Evolutionary conservation across 140 eudicot species (phyloP).

Genomic region (Erigeron philadelphicus): DNA sequence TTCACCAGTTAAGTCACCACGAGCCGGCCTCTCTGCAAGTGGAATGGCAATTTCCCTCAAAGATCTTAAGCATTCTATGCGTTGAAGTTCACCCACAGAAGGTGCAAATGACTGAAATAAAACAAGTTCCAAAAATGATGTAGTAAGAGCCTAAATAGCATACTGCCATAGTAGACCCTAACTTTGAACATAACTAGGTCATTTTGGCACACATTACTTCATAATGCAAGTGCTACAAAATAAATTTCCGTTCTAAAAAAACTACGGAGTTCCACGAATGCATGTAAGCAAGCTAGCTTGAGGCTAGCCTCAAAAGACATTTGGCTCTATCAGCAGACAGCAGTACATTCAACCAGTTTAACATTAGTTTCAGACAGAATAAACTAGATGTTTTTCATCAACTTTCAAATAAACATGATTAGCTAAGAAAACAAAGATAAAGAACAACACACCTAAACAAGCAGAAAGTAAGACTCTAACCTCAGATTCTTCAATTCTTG

Average conservation of each 20-base stretch:
- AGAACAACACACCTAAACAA: slow-evolving; percentile 6
- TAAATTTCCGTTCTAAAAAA: background rate
- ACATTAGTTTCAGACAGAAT: background rate
- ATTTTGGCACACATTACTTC: slow-evolving; percentile 2
- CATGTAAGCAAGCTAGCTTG: background rate
- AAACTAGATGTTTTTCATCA: slow-evolving; percentile 5
- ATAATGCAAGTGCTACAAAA: background rate
- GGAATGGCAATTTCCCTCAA: slow-evolving; percentile 75
- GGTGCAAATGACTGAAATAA: slow-evolving; percentile 75
- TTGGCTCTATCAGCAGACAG: background rate
- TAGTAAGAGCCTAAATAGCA: slow-evolving; percentile 19
- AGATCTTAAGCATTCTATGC: slow-evolving; percentile 81
- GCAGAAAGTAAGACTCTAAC: slow-evolving; percentile 33
- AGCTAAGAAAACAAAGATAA: background rate
- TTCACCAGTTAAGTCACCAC: slow-evolving; percentile 99
- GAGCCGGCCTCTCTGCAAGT: slow-evolving; percentile 98
- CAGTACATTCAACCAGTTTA: slow-evolving; percentile 6
- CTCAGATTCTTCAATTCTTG: slow-evolving; percentile 98
- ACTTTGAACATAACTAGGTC: slow-evolving; percentile 2
- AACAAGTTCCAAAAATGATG: background rate
- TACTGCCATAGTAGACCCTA: slow-evolving; percentile 16
- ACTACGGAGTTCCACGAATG: background rate
- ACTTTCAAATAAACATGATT: slow-evolving; percentile 8
- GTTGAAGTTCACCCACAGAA: slow-evolving; percentile 84
- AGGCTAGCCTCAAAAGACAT: background rate